phyloP scores from a whole-genome alignment of 441 rosid species.

The Corymbia calophylla region DNA sequence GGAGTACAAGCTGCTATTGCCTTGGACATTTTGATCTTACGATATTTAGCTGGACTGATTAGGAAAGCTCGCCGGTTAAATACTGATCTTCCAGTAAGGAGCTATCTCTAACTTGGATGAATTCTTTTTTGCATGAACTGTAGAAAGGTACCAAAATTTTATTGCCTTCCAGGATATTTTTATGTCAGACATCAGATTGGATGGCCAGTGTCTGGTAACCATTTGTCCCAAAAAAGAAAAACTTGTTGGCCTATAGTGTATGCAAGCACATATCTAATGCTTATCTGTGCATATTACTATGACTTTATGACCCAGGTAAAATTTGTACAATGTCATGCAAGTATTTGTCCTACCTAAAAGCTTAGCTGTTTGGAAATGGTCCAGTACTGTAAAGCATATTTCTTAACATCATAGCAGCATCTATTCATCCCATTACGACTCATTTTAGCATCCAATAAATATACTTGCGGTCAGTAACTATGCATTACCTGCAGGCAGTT shows the following conservation, averaged over 20 bases:
- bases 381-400: background rate
- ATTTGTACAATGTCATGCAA: background rate
- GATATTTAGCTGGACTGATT: slow-evolving; percentile 63
- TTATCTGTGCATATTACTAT: background rate
- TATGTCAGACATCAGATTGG: background rate
- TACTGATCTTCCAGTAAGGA: slow-evolving; percentile 73
- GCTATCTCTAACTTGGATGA: background rate
- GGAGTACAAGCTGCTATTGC: slow-evolving; percentile 95
- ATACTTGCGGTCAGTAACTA: background rate
- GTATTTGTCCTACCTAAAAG: background rate
- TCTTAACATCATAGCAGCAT: background rate
- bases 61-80: slow-evolving; percentile 66
- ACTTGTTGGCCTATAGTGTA: background rate
- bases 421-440: background rate
- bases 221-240: background rate
- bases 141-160: background rate
- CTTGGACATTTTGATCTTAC: slow-evolving; percentile 76
- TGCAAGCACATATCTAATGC: background rate
- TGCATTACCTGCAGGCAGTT: slow-evolving; percentile 60
- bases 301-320: background rate
- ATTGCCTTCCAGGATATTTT: background rate
- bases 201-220: background rate
- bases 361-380: background rate
- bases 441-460: background rate
- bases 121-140: background rate